Evolutionary conservation across 441 rosid genomes (phyloP).

Genomic region (Erodium texanum): DNA sequence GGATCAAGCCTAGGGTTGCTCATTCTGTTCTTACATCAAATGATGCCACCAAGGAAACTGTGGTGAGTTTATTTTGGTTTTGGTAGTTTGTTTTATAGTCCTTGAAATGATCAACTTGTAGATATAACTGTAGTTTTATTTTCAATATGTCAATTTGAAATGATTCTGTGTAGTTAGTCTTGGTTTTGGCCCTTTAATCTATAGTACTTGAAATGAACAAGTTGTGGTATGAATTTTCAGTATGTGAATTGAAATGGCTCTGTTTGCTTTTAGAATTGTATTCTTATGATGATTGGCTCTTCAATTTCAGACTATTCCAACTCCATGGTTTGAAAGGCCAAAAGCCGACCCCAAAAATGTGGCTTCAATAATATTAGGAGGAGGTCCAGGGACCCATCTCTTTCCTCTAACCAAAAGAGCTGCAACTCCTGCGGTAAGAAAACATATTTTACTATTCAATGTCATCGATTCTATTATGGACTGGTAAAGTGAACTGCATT

Average conservation of each 20-base stretch:
- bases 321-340: slow-evolving; percentile 41
- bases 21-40: slow-evolving; percentile 52
- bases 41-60: slow-evolving; percentile 33
- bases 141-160: not conserved
- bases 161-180: not conserved
- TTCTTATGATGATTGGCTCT: not conserved
- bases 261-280: not conserved
- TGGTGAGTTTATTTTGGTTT: slow-evolving; percentile 34
- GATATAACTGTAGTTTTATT: not conserved
- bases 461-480: not conserved
- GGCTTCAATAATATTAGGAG: slow-evolving; percentile 86
- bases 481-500: not conserved
- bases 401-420: slow-evolving; percentile 83
- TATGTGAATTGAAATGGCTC: not conserved
- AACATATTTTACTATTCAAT: not conserved
- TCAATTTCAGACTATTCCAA: slow-evolving; percentile 37
- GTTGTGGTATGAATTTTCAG: not conserved
- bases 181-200: not conserved
- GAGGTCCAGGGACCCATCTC: slow-evolving; percentile 84
- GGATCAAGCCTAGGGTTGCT: slow-evolving; percentile 41
- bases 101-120: not conserved
- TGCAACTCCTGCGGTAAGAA: slow-evolving; percentile 84
- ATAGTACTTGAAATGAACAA: not conserved
- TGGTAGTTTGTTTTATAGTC: not conserved
- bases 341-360: slow-evolving; percentile 73